Base-by-base conservation (phyloP, 2,329 filamentous ascomycete genomes). In the Diaporthe longicolla region DNA sequence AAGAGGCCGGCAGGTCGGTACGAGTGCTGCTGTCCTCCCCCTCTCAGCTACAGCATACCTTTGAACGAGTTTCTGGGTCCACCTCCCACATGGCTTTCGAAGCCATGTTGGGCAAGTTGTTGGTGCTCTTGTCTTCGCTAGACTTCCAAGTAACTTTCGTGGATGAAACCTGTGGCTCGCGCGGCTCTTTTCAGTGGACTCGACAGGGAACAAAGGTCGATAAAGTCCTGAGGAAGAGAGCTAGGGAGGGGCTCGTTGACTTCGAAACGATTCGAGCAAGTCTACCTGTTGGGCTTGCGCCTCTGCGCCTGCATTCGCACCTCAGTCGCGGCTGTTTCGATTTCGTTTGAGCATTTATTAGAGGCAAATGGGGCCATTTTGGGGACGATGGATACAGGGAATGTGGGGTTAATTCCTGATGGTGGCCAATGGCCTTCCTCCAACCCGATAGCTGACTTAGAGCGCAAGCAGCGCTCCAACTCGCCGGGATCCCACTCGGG, bases 71-170 rank as follows among this genome's bases (percentile, higher is more conserved):
- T 88, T 98, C 96, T 65, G 97, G 97, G 85, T 99, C 97, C 78
- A 99, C 95, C 87, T 99, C 97, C 97, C 97, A 99, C 93, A 98
- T 96, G 78, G 89, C 90, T 85, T 95, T 96, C 81, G 91, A 88
- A 78, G 90, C 86, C 90, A 92, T 90, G 73, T 78, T 79, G 78
- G 78, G 73, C 74, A 73, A 52, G 40, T 58, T 32, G 35, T 52
- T 19, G 45, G 45, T 57, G n/a, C 32, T 48, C 61, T 55, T 74
- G 59, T 70, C 32, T 26, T 57, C 26, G 26, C 35, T 19, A 17
- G 48, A 58, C 32, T 65, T 15, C 43, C 43, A 52, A 13, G 35
- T 57, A 50, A 65, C 58, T 35, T 43, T 43, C 45, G 40, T 29
- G 54, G 48, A 48, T 32, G 43, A 43, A 48, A 40, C 45, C 73